A percentile compares a stretch with the other conserved stretches of the same genome.
phyloP scores from a whole-genome alignment of 2,329 filamentous ascomycete species.

The Cladosporium phlei region DNA sequence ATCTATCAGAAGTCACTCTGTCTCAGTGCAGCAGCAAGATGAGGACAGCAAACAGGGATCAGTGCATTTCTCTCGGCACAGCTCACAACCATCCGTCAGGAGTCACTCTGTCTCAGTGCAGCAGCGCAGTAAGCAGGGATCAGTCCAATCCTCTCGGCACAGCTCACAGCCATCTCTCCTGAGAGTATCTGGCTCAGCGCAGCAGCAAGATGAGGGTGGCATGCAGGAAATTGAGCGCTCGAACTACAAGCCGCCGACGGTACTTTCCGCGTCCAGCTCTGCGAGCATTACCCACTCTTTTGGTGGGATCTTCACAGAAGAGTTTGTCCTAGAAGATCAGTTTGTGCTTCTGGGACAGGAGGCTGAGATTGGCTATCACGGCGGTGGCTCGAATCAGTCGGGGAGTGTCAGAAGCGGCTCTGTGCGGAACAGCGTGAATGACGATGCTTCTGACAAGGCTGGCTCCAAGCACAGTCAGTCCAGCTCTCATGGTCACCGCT shows the following conservation, averaged over 20 bases:
- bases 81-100: neutral
- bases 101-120: neutral
- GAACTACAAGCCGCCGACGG: constrained; percentile 6
- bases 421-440: too few relatives aligned
- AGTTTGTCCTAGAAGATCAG: too few relatives aligned
- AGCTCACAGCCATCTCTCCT: neutral
- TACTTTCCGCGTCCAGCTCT: neutral
- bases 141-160: neutral
- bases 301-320: neutral
- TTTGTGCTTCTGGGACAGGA: too few relatives aligned
- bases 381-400: too few relatives aligned
- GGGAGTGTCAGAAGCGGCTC: too few relatives aligned
- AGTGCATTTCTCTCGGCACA: neutral
- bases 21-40: too few relatives aligned
- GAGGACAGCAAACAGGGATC: neutral
- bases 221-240: too few relatives aligned
- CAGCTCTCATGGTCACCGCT: too few relatives aligned
- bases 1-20: too few relatives aligned
- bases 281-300: neutral
- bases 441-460: too few relatives aligned
- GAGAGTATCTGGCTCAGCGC: neutral
- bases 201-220: neutral
- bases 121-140: neutral
- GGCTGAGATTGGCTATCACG: too few relatives aligned
- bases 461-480: too few relatives aligned